Evolutionary conservation across 1,284 basidiomycete species (phyloP).

Genomic region (Austroboletus novae-zelandiae): DNA sequence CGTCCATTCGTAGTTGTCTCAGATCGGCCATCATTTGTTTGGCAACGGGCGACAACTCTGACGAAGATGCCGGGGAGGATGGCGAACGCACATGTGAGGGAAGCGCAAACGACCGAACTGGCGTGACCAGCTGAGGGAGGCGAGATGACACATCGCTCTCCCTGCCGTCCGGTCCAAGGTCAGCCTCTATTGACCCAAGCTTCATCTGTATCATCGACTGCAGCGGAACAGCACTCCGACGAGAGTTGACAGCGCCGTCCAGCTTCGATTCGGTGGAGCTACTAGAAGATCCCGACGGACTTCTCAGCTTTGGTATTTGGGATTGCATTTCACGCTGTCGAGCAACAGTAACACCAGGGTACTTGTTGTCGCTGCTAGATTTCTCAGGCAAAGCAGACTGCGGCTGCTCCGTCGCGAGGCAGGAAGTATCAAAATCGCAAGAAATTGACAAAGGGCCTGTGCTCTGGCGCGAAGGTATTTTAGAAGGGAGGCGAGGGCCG

Average conservation of each 20-base stretch:
- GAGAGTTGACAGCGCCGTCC: slow-evolving; percentile 1
- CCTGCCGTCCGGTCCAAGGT: slow-evolving; percentile 10
- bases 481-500: slow-evolving; percentile 16
- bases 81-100: slow-evolving; percentile 31
- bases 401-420: not conserved
- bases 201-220: slow-evolving; percentile 6
- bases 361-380: slow-evolving; percentile 13
- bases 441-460: slow-evolving; percentile 1
- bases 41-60: slow-evolving; percentile 66
- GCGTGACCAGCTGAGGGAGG: slow-evolving; percentile 32
- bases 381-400: slow-evolving; percentile 14
- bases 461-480: slow-evolving; percentile 16
- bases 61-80: slow-evolving; percentile 67
- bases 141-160: slow-evolving; percentile 29
- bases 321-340: slow-evolving; percentile 19
- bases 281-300: slow-evolving; percentile 25
- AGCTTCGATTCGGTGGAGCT: slow-evolving; percentile 16
- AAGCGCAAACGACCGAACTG: slow-evolving; percentile 31
- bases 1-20: slow-evolving; percentile 52
- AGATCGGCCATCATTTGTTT: slow-evolving; percentile 64
- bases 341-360: not conserved
- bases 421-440: slow-evolving; percentile 1
- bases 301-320: slow-evolving; percentile 31
- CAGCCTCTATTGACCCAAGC: not conserved
- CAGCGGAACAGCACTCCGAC: slow-evolving; percentile 6